phyloP scores from a whole-genome alignment of 2,329 filamentous ascomycete species.

The Sporothrix globosa region DNA sequence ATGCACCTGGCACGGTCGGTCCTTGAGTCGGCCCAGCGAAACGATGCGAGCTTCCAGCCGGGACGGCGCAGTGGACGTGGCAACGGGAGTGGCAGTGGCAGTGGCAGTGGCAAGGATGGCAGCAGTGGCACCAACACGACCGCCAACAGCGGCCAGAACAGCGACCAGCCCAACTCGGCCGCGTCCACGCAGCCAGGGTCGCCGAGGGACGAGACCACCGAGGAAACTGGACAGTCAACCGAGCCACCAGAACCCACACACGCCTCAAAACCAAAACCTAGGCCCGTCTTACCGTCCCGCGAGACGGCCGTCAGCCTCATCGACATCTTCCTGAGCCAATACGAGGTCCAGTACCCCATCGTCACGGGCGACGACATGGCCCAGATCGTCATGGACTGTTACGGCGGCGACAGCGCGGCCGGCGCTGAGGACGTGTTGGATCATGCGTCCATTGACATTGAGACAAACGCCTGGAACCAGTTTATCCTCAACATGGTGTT shows the following conservation, averaged over 20 bases:
- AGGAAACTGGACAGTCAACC: background rate
- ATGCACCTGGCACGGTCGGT: constrained; percentile 34
- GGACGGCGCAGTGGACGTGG: background rate
- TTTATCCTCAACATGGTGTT: constrained; percentile 39
- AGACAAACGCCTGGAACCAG: constrained; percentile 32
- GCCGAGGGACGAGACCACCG: background rate
- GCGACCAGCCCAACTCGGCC: background rate
- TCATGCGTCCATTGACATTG: background rate
- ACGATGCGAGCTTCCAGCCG: constrained; percentile 26
- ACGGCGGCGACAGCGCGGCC: background rate
- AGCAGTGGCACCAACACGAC: background rate
- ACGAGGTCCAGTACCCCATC: constrained; percentile 39
- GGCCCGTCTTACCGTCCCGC: constrained; percentile 30
- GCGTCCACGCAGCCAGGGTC: constrained; percentile 17
- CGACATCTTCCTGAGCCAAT: constrained; percentile 38
- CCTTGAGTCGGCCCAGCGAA: constrained; percentile 31
- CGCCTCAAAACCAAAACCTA: background rate
- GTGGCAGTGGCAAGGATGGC: background rate
- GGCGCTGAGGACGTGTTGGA: too few relatives aligned
- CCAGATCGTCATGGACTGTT: constrained; percentile 24
- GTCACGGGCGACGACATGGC: constrained; percentile 35
- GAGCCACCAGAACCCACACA: background rate
- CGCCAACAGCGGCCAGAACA: background rate
- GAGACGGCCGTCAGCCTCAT: constrained; percentile 36
- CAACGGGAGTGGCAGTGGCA: background rate